Percentiles rank a stretch among this genome's conserved stretches.
phyloP scores from a whole-genome alignment of 169 alveolate species.

The Eimeria necatrix region DNA sequence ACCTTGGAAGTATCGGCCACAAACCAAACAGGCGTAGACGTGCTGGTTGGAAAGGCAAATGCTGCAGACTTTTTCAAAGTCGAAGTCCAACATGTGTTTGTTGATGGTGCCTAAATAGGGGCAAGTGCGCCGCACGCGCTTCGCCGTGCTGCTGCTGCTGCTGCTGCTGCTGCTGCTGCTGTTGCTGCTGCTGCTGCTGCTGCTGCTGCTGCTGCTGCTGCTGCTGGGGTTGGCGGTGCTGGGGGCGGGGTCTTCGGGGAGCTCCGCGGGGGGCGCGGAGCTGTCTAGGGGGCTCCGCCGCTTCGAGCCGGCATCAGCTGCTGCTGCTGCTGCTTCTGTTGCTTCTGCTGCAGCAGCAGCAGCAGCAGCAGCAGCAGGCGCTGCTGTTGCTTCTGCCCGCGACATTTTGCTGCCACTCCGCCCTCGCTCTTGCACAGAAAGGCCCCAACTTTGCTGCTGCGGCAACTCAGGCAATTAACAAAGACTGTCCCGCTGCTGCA shows the following conservation, averaged over 20 bases:
- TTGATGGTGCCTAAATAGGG: constrained; percentile 98
- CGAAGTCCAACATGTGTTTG: constrained; percentile 98
- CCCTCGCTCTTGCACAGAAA: too few relatives aligned
- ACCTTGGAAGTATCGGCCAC: constrained; percentile 89
- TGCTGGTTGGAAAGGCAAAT: constrained; percentile 96
- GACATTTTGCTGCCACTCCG: too few relatives aligned
- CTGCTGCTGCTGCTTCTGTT: neutral
- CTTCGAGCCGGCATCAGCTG: neutral
- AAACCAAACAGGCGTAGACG: constrained; percentile 98
- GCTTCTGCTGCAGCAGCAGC: neutral
- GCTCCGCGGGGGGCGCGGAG: neutral
- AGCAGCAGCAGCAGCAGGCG: neutral
- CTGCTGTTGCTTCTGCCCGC: neutral
- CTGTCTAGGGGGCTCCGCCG: neutral
- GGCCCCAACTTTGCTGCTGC: too few relatives aligned
- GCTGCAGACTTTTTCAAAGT: constrained; percentile 98
- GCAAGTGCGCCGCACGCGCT: constrained; percentile 86
- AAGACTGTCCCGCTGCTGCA: too few relatives aligned
- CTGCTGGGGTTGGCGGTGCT: neutral
- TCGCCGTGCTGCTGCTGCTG: neutral
- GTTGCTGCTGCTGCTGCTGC: neutral
- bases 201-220: neutral
- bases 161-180: neutral
- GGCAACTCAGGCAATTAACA: too few relatives aligned
- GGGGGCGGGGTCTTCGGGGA: neutral